Conservation (phyloP, 495 filamentous ascomycete genomes). For the Lentithecium fluviatile region DNA sequence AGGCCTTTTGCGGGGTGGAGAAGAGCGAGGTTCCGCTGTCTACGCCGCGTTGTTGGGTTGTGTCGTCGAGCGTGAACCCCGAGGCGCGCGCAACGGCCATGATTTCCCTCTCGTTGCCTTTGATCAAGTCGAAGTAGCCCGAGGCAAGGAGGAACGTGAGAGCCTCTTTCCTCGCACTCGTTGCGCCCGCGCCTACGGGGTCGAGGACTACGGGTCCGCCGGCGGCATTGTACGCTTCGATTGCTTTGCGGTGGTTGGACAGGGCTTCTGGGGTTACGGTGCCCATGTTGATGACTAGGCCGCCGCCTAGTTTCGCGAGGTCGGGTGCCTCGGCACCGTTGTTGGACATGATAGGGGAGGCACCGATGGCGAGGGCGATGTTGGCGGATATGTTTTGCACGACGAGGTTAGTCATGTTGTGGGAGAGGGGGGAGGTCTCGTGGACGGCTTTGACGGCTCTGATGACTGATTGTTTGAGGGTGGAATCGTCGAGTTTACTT, state of each 20-base stretch:
- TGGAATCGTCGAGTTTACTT: slow-evolving; percentile 34
- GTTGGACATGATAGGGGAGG: slow-evolving; percentile 91
- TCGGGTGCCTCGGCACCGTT: slow-evolving; percentile 80
- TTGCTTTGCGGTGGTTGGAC: slow-evolving; percentile 62
- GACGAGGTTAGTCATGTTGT: slow-evolving; percentile 96
- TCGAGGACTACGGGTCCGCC: slow-evolving; percentile 80
- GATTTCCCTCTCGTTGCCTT: slow-evolving; percentile 94
- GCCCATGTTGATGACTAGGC: slow-evolving; percentile 93
- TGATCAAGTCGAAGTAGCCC: slow-evolving; percentile 84
- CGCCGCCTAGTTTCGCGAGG: slow-evolving; percentile 61
- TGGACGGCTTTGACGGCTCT: slow-evolving; percentile 58
- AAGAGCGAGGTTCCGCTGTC: slow-evolving; percentile 68
- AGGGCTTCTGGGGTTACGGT: slow-evolving; percentile 73
- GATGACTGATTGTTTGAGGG: slow-evolving; percentile 1
- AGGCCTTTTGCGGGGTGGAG: slow-evolving; percentile 54
- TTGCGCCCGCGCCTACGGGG: slow-evolving; percentile 89
- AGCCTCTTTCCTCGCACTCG: slow-evolving; percentile 65
- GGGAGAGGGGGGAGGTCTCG: slow-evolving; percentile 68
- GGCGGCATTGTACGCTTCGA: slow-evolving; percentile 73
- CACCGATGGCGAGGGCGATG: slow-evolving; percentile 78
- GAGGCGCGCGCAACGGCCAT: slow-evolving; percentile 59
- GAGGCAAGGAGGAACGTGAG: slow-evolving; percentile 68
- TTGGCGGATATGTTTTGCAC: slow-evolving; percentile 94
- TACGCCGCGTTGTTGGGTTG: slow-evolving; percentile 78
- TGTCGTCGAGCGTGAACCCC: slow-evolving; percentile 31